Evolutionary conservation across 768 basidiomycete species (phyloP).

Genomic region (Phlegmacium glaucopus): DNA sequence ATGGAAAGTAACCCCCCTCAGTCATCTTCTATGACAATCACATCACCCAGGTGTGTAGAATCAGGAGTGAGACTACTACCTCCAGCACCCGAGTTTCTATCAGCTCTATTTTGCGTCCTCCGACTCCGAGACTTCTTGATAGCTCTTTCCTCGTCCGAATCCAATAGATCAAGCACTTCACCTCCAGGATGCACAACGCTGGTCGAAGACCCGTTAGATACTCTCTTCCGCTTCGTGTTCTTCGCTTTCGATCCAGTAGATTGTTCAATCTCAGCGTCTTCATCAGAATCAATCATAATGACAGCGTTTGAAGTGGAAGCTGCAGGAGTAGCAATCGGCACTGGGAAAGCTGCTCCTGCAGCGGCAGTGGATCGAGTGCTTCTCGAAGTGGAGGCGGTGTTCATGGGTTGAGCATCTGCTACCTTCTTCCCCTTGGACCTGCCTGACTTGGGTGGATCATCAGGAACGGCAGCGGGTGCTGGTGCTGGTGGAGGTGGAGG

Average conservation of each 20-base stretch:
- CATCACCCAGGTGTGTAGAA: slow-evolving; percentile 28
- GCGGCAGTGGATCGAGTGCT: not conserved
- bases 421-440: slow-evolving; percentile 37
- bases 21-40: slow-evolving; percentile 39
- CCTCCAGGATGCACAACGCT: not conserved
- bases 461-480: slow-evolving; percentile 17
- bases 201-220: not conserved
- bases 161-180: slow-evolving; percentile 20
- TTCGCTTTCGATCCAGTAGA: not conserved
- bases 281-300: slow-evolving; percentile 29
- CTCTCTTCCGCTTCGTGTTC: slow-evolving; percentile 10
- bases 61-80: slow-evolving; percentile 9
- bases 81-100: slow-evolving; percentile 7
- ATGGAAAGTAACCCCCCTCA: not conserved
- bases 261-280: slow-evolving; percentile 13
- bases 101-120: slow-evolving; percentile 12
- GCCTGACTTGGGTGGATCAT: slow-evolving; percentile 11
- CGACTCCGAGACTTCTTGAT: slow-evolving; percentile 17
- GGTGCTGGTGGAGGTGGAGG: slow-evolving; percentile 26
- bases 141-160: slow-evolving; percentile 30
- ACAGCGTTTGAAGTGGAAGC: slow-evolving; percentile 15
- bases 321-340: not conserved
- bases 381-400: slow-evolving; percentile 14
- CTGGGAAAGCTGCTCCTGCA: slow-evolving; percentile 6
- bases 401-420: slow-evolving; percentile 12